These are phyloP conservation scores for Aspergillus aculeatinus DNA, from an alignment of 2,329 filamentous ascomycete species.

Conservation along the genomic window DNA sequence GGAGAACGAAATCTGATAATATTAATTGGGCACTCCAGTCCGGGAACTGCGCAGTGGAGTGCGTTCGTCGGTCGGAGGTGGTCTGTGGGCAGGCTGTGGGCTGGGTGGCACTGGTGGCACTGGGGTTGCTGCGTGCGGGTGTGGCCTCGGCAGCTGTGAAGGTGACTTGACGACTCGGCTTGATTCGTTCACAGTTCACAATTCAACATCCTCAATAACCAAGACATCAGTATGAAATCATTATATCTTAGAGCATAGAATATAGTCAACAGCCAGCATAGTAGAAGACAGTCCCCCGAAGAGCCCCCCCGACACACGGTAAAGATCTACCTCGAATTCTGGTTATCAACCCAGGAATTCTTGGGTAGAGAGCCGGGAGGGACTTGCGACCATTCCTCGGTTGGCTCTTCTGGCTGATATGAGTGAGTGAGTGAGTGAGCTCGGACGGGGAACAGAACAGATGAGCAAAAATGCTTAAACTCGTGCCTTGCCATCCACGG, in stretches of 20 bases:
- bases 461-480: background rate
- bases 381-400: background rate
- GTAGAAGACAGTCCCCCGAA: background rate
- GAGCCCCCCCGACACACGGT: background rate
- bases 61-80: background rate
- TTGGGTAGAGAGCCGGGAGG: background rate
- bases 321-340: background rate
- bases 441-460: slow-evolving; percentile 1
- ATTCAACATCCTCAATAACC: background rate
- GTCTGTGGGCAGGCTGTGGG: slow-evolving; percentile 5
- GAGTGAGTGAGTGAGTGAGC: background rate
- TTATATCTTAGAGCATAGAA: too few relatives aligned
- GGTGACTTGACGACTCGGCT: background rate
- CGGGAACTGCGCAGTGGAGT: background rate
- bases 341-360: background rate
- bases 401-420: background rate
- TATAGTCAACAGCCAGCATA: background rate
- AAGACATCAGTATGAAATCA: too few relatives aligned
- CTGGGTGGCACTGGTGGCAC: background rate
- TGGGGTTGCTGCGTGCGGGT: background rate
- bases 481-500: background rate
- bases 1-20: background rate
- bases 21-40: background rate
- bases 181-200: background rate
- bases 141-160: background rate